Base-by-base conservation (phyloP, 345 rosid genomes). In the Salix udensis region DNA sequence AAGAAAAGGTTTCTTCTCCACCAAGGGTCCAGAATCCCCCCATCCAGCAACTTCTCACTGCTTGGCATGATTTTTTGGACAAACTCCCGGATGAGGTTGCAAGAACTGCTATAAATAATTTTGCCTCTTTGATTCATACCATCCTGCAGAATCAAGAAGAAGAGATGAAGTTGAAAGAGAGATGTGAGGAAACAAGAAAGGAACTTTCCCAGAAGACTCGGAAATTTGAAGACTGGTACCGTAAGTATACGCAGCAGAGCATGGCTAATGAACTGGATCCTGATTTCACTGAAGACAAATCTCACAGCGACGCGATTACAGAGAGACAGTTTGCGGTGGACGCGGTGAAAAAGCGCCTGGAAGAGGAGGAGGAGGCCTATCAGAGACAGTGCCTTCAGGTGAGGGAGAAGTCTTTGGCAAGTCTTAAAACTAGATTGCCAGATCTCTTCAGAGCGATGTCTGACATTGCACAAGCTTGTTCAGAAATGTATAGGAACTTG, bases 1-100 rank as follows among this genome's bases (percentile, higher is more conserved):
- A 82, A 75, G 99, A 96, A 88, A 92, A 91, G 83, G 97, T 90
- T 67, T 96, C 98, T 69, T 96, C 97, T 1, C 99, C 98, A 6
- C 91, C 90, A 21, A 83, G 99, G 79, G 71, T 85, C 28, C 88
- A 87, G 18, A 86, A 65, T 40, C 96, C 99, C 2, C 89, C 90
- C 3, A 91, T 96, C 65, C 91, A 79, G 78, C 74, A 46, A 21
- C 97, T 96, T 16, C 87, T 96, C 40, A 42, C 68, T 8, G 86
- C 85, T 39, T 96, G 99, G 99, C 77, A 83, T 74, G 95, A 90
- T 37, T 68, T 60, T 30, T 80, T 96, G 68, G 89, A 79, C 30
- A 86, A 77, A 44, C 92, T 94, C 68, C 89, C 88, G 0, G 97
- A 94, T 15, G 97, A 88, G 74, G 72, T 83, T 73, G 97, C 95